Evolutionary conservation across 2,329 filamentous ascomycete species (phyloP).

Genomic region (Penicillium sp.): DNA sequence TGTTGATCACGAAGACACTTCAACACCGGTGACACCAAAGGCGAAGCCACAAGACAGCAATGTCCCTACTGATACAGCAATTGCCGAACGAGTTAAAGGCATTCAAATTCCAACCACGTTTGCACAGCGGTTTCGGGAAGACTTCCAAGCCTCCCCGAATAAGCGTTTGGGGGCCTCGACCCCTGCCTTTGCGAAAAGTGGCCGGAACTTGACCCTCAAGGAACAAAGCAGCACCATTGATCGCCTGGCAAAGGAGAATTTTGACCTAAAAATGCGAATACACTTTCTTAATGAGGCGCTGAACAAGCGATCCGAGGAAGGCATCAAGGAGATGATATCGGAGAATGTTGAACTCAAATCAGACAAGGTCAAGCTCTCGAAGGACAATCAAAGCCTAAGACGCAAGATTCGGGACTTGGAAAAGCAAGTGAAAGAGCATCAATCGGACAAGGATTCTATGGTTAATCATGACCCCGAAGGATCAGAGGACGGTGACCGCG

Average conservation of each 20-base stretch:
- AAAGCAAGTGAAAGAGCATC: conserved; percentile 65
- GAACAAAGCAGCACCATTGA: conserved; percentile 98
- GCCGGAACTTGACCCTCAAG: conserved; percentile 80
- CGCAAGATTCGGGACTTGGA: conserved; percentile 83
- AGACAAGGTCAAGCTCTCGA: conserved; percentile 79
- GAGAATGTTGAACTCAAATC: conserved; percentile 96
- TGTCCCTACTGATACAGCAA: conserved; percentile 80
- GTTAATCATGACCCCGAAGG: conserved; percentile 42
- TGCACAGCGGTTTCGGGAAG: conserved; percentile 78
- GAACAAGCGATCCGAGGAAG: conserved; percentile 90
- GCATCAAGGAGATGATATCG: conserved; percentile 95
- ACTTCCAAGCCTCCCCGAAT: conserved; percentile 60
- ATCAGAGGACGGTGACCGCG: conserved; percentile 49
- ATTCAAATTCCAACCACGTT: conserved; percentile 89
- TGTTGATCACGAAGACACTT: conserved; percentile 38
- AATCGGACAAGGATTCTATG: conserved; percentile 46
- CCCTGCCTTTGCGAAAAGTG: conserved; percentile 52
- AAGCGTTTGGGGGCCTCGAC: conserved; percentile 55
- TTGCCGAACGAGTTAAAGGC: conserved; percentile 82
- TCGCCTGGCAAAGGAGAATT: conserved; percentile 94
- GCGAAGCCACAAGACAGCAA: conserved; percentile 55
- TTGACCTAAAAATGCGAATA: conserved; percentile 94
- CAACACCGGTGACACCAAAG: conserved; percentile 70
- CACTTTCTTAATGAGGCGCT: conserved; percentile 94
- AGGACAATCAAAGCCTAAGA: conserved; percentile 82